phyloP scores from a whole-genome alignment of 495 filamentous ascomycete genomes.

The Clohesyomyces aquaticus region DNA sequence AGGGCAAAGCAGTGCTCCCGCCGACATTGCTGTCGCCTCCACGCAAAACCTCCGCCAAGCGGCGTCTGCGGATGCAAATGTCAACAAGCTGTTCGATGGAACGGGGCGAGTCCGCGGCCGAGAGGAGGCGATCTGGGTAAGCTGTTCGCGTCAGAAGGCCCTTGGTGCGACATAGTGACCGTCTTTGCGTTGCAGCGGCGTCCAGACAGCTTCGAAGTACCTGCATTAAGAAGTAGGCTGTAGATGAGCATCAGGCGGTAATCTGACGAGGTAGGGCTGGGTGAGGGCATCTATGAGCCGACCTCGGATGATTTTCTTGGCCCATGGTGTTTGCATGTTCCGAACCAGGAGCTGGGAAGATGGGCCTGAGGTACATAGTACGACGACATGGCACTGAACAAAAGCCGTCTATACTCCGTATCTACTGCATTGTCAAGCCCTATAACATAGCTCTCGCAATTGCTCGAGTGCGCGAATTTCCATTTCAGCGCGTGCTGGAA shows the following conservation, averaged over 20 bases:
- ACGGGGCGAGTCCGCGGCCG: slow-evolving; percentile 29
- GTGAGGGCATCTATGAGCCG: neutral
- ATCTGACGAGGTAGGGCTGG: slow-evolving; percentile 33
- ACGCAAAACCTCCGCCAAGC: neutral
- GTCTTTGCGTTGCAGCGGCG: slow-evolving; percentile 5
- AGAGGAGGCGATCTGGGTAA: slow-evolving; percentile 11
- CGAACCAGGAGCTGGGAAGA: too few relatives aligned
- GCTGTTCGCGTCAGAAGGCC: slow-evolving; percentile 11
- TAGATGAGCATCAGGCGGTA: slow-evolving; percentile 15
- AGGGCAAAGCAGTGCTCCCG: slow-evolving; percentile 11
- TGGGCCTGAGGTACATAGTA: too few relatives aligned
- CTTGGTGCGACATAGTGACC: slow-evolving; percentile 14
- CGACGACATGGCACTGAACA: neutral
- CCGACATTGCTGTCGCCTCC: neutral
- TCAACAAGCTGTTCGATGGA: slow-evolving; percentile 3
- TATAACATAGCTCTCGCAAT: neutral
- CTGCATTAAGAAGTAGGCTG: slow-evolving; percentile 19
- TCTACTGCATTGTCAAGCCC: neutral
- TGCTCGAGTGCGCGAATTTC: neutral
- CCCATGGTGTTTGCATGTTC: too few relatives aligned
- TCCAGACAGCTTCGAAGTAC: slow-evolving; percentile 13
- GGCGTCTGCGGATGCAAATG: slow-evolving; percentile 12
- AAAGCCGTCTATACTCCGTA: neutral
- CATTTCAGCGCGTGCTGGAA: too few relatives aligned
- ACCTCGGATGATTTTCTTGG: too few relatives aligned